Evolutionary conservation across 75 land plant genomes (phyloP).

Genomic region (Pinus albicaulis): DNA sequence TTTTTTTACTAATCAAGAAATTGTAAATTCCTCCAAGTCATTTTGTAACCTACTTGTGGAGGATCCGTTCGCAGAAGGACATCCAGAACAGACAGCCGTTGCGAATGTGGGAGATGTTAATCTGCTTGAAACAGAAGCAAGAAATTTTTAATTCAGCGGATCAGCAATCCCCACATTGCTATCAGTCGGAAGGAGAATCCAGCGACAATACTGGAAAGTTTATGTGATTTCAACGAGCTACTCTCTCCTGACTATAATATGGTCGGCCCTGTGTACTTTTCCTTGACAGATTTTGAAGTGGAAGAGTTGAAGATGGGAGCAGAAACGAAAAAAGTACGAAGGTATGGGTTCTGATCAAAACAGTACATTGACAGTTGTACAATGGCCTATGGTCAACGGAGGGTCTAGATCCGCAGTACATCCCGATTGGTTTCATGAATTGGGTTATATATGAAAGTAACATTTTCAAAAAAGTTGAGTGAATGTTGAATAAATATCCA

Average conservation of each 20-base stretch:
- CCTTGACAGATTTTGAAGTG: too few relatives aligned
- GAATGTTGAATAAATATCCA: too few relatives aligned
- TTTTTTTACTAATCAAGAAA: too few relatives aligned
- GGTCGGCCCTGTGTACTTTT: neutral
- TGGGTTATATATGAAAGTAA: too few relatives aligned
- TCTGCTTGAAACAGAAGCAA: neutral
- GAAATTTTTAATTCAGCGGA: neutral
- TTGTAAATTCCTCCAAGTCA: too few relatives aligned
- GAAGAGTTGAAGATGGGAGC: too few relatives aligned
- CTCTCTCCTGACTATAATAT: neutral
- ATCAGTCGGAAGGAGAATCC: neutral
- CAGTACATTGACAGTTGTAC: neutral
- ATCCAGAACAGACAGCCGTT: neutral
- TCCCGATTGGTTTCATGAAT: too few relatives aligned
- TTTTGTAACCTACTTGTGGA: too few relatives aligned
- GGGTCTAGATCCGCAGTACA: too few relatives aligned
- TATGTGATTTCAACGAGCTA: neutral
- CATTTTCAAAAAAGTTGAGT: too few relatives aligned
- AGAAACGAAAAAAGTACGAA: too few relatives aligned
- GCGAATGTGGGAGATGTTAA: neutral
- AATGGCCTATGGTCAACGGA: too few relatives aligned
- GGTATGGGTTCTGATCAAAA: neutral
- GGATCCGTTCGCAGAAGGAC: neutral
- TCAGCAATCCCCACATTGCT: neutral
- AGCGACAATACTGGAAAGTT: neutral